Evolutionary conservation across 2,329 filamentous ascomycete species (phyloP), one percentile per base, ranked within the genome.

Genomic region (Diaporthe caulivora): DNA sequence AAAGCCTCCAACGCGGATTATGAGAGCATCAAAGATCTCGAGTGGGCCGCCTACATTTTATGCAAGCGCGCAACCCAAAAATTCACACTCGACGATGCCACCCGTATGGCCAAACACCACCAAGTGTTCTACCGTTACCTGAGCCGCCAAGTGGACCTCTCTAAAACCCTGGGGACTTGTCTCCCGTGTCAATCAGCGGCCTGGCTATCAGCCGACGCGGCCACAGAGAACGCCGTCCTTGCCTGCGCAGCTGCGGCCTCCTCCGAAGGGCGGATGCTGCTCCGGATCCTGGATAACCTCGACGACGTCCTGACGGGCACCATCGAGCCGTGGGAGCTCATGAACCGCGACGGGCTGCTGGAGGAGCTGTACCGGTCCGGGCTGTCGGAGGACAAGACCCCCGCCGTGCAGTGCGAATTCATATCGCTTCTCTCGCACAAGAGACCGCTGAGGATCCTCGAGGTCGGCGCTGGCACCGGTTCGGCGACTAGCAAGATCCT

Each of bases 21-120:
- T 15, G 31, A 15, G 1, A 11, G 49, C 51, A 69, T 69, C 24
- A 26, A 17, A 10, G 65, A 69, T 40, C 65, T 69, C 37, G 65
- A 69, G 15, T 69, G 65, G 65, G 65, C 65, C 8, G 65, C 65
- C n/a, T 69, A 69, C 37, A 69, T 69, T 40, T 26, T 69, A 5
- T 69, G 65, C 37, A 69, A 69, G 65, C 49, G 65, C n/a, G 65
- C 34, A 29, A 31, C 49, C 18, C 49, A 24, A n/a, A 44, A 13
- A 0, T 55, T 69, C 13, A 34, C 49, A 3, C 37, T 31, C 24
- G 21, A 69, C 2, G 37, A 31, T 21, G 65, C 34, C 5, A 4
- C 21, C 49, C 21, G 7, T 7, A 55, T 55, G 65, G 65, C 65
- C 24, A 55, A 55, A 9, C 65, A 69, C 18, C 51, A 69, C 24